Conservation (phyloP, 2,329 filamentous ascomycete genomes). For the Pyricularia sp. region DNA sequence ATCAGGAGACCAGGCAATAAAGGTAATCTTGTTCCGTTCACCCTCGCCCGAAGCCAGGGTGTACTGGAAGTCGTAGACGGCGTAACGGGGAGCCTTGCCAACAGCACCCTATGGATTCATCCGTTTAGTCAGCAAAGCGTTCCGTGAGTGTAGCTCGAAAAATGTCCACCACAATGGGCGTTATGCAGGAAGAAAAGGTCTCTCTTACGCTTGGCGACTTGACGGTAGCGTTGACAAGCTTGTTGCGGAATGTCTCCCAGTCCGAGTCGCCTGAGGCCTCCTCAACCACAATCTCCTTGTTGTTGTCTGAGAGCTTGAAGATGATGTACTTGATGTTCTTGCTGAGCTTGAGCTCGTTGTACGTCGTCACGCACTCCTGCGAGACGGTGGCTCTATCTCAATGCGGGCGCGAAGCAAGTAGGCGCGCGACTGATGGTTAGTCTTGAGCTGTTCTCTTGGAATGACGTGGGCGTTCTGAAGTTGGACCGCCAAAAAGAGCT, state of each 20-base stretch:
- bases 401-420: neutral
- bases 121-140: conserved; percentile 3
- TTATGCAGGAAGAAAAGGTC: neutral
- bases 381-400: conserved; percentile 57
- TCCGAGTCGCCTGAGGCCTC: conserved; percentile 57
- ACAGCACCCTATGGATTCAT: conserved; percentile 39
- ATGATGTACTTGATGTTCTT: conserved; percentile 81
- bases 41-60: conserved; percentile 63
- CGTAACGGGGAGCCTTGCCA: conserved; percentile 66
- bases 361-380: conserved; percentile 60
- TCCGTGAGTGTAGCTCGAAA: neutral
- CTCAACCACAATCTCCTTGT: conserved; percentile 75
- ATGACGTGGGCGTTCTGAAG: neutral
- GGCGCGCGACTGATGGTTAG: conserved; percentile 6
- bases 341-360: conserved; percentile 75
- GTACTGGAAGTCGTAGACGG: conserved; percentile 80
- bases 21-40: conserved; percentile 67
- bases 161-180: neutral
- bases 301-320: conserved; percentile 78
- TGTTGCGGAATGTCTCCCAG: conserved; percentile 66
- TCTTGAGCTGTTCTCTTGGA: neutral
- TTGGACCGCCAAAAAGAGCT: neutral
- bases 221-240: conserved; percentile 63
- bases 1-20: conserved; percentile 75
- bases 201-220: conserved; percentile 30